Evolutionary conservation across 257 asterid genomes (phyloP).

Genomic region (Datura wrightii): DNA sequence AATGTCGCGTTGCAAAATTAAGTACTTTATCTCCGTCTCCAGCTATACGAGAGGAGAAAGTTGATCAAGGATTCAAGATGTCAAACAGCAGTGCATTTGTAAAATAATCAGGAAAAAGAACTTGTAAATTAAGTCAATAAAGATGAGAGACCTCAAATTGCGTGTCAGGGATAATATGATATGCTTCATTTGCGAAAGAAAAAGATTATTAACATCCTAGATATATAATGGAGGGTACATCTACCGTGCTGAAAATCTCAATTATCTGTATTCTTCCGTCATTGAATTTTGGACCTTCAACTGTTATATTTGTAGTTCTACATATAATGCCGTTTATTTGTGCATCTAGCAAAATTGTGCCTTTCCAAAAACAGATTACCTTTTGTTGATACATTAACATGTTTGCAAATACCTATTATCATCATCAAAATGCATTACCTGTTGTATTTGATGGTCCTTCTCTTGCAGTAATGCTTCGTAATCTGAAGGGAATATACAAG

Average conservation of each 20-base stretch:
- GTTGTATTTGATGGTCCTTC: conserved; percentile 32
- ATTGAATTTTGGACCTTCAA: conserved; percentile 24
- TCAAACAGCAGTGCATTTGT: neutral
- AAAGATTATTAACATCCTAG: neutral
- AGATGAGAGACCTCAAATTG: neutral
- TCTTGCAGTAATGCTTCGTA: conserved; percentile 30
- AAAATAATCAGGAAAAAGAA: conserved; percentile 7
- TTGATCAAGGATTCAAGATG: conserved; percentile 22
- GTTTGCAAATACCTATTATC: neutral
- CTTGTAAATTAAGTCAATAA: neutral
- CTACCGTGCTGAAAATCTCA: neutral
- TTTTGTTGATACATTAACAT: neutral
- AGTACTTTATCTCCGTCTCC: conserved; percentile 73
- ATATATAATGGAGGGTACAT: conserved; percentile 6
- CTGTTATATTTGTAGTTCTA: neutral
- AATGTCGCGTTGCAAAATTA: conserved; percentile 76
- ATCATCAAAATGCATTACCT: conserved; percentile 27
- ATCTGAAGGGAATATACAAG: conserved; percentile 35
- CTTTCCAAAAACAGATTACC: neutral
- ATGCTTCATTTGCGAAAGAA: neutral
- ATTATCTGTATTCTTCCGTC: neutral
- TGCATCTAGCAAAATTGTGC: neutral
- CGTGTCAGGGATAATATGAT: neutral
- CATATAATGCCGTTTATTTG: neutral
- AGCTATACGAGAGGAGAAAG: conserved; percentile 49